Conservation (phyloP, 2,329 filamentous ascomycete genomes). For the Alternaria conjuncta region DNA sequence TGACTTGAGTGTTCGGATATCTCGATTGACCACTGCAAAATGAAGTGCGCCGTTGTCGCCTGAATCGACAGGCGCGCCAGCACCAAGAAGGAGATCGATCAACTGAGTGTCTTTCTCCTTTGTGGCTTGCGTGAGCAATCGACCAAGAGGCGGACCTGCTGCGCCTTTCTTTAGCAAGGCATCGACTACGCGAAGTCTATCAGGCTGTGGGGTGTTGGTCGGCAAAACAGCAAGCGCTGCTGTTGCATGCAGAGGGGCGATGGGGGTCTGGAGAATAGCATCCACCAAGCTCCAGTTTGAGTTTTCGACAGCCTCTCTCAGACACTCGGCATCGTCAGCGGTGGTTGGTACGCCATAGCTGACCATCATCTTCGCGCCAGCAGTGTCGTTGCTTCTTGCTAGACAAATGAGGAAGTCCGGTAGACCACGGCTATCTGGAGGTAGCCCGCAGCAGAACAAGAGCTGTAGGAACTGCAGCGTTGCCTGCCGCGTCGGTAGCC, state of each 20-base stretch:
- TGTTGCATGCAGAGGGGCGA: conserved; percentile 39
- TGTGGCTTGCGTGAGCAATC: conserved; percentile 36
- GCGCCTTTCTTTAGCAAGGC: conserved; percentile 37
- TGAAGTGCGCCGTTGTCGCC: conserved; percentile 27
- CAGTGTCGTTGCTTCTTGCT: conserved; percentile 34
- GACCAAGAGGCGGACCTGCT: conserved; percentile 31
- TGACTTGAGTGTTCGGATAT: conserved; percentile 25
- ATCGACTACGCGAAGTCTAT: conserved; percentile 35
- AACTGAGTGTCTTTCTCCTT: conserved; percentile 38
- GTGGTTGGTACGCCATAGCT: conserved; percentile 38
- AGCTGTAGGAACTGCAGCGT: conserved; percentile 40
- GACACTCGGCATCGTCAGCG: conserved; percentile 39
- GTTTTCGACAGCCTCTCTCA: conserved; percentile 34
- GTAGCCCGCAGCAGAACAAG: conserved; percentile 43
- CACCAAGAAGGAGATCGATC: conserved; percentile 36
- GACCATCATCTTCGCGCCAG: conserved; percentile 41
- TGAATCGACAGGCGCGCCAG: conserved; percentile 32
- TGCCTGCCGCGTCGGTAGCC: conserved; percentile 33
- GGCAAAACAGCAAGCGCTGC: conserved; percentile 33
- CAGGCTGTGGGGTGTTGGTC: conserved; percentile 19
- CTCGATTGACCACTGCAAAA: conserved; percentile 31
- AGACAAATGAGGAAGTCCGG: conserved; percentile 38
- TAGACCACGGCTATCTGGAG: conserved; percentile 33
- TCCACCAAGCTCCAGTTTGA: conserved; percentile 39
- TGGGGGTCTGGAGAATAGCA: conserved; percentile 29